Evolutionary conservation across 2,329 filamentous ascomycete species (phyloP).

Genomic region (Botryosphaeria dothidea): DNA sequence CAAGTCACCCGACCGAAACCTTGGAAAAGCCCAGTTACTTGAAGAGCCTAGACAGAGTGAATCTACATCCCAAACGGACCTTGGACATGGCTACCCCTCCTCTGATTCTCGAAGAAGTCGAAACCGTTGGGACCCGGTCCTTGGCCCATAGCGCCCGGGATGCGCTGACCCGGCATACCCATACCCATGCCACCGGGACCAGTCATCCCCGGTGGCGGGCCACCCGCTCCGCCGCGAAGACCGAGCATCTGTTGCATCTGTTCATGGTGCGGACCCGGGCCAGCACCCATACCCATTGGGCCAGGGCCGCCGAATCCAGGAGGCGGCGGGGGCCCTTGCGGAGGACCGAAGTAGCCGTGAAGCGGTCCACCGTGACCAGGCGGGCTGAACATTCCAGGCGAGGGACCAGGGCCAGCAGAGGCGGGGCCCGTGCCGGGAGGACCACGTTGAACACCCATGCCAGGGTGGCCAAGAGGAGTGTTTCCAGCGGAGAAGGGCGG

Average conservation of each 20-base stretch:
- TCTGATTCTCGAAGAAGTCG: constrained; percentile 14
- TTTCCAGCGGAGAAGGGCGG: constrained; percentile 35
- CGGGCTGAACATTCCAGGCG: constrained; percentile 11
- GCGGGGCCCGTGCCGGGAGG: constrained; percentile 24
- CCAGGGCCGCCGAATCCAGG: constrained; percentile 15
- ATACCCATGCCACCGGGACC: constrained; percentile 5
- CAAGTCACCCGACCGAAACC: neutral
- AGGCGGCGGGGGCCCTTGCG: constrained; percentile 6
- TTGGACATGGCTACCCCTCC: constrained; percentile 11
- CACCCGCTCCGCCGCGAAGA: constrained; percentile 5
- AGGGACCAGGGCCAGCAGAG: constrained; percentile 3
- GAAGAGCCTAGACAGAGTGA: neutral
- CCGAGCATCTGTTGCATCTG: constrained; percentile 11
- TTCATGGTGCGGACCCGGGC: neutral
- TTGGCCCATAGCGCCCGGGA: neutral
- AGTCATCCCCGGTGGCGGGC: constrained; percentile 14
- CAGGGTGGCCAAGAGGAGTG: constrained; percentile 40
- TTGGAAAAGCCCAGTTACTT: too few species aligned
- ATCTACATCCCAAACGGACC: constrained; percentile 9
- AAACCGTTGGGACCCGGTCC: neutral
- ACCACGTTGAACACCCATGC: constrained; percentile 33
- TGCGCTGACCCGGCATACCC: neutral
- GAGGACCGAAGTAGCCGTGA: constrained; percentile 9
- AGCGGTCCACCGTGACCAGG: constrained; percentile 5
- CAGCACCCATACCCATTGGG: constrained; percentile 17